Conservation (phyloP, 768 basidiomycete genomes). For the Mycena latifolia region DNA sequence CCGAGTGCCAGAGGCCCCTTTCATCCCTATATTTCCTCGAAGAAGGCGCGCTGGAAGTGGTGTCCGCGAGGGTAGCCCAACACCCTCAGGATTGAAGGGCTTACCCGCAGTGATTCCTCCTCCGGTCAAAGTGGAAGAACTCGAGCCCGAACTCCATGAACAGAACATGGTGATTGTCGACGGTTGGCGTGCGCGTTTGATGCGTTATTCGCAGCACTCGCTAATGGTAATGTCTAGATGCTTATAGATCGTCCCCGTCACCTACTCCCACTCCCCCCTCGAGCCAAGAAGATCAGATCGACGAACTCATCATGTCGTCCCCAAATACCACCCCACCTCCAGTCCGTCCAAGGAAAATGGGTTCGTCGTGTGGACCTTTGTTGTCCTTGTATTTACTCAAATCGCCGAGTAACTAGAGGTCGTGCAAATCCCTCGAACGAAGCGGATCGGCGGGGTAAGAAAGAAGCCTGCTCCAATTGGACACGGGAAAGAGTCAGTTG, state of each 20-base stretch:
- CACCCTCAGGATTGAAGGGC: constrained; percentile 31
- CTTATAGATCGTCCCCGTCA: constrained; percentile 56
- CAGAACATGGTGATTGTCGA: constrained; percentile 70
- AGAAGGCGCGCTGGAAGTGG: constrained; percentile 41
- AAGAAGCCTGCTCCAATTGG: constrained; percentile 44
- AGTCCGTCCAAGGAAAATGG: constrained; percentile 59
- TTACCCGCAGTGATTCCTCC: constrained; percentile 44
- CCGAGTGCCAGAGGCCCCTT: constrained; percentile 41
- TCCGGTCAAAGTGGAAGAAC: constrained; percentile 47
- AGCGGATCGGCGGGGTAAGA: constrained; percentile 57
- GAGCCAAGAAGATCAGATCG: constrained; percentile 61
- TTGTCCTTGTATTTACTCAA: constrained; percentile 9
- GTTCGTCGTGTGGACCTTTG: constrained; percentile 45
- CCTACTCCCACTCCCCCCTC: constrained; percentile 55
- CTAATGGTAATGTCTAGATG: constrained; percentile 43
- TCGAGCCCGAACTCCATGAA: constrained; percentile 57
- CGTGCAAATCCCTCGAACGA: constrained; percentile 64
- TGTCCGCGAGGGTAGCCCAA: constrained; percentile 18
- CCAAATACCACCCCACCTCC: constrained; percentile 58
- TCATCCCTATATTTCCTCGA: constrained; percentile 55
- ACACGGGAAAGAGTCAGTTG: constrained; percentile 29
- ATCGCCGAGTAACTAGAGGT: constrained; percentile 53
- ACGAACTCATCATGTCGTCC: constrained; percentile 66
- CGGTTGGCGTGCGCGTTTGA: constrained; percentile 68
- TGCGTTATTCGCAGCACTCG: neutral